These are phyloP conservation scores for Meyerozyma carpophila DNA, from an alignment of 1,139 yeast genomes.

Conservation along the genomic window DNA sequence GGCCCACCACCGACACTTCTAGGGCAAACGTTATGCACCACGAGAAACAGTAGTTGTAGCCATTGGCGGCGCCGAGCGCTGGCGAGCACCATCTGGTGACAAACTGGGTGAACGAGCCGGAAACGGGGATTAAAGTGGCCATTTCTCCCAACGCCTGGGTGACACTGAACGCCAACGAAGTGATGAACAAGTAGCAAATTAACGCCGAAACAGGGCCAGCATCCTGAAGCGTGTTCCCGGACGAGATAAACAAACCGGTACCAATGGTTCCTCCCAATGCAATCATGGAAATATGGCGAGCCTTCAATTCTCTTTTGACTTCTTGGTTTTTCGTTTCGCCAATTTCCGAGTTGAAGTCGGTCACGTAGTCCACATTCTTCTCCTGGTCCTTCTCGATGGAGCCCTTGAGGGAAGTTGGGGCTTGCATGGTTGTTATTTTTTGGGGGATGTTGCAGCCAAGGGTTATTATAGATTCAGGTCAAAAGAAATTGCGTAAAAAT, in stretches of 20 bases:
- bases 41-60: constrained; percentile 82
- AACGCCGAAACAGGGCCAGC: constrained; percentile 75
- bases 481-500: neutral
- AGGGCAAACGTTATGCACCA: constrained; percentile 85
- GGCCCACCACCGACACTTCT: constrained; percentile 77
- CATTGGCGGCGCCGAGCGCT: constrained; percentile 74
- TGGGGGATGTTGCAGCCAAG: neutral
- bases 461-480: neutral
- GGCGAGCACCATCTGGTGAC: constrained; percentile 61
- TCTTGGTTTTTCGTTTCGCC: constrained; percentile 6
- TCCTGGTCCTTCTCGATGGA: neutral
- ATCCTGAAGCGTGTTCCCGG: constrained; percentile 45
- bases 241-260: constrained; percentile 57
- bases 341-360: constrained; percentile 6
- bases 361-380: constrained; percentile 7
- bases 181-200: constrained; percentile 62
- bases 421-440: neutral
- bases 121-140: constrained; percentile 67
- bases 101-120: constrained; percentile 57
- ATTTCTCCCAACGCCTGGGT: constrained; percentile 72
- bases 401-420: neutral
- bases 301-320: constrained; percentile 5
- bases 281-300: constrained; percentile 13
- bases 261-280: constrained; percentile 53
- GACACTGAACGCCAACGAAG: constrained; percentile 57